Evolutionary conservation across 352 stramenopile species (phyloP).

Genomic region (Globisporangium emineosum): DNA sequence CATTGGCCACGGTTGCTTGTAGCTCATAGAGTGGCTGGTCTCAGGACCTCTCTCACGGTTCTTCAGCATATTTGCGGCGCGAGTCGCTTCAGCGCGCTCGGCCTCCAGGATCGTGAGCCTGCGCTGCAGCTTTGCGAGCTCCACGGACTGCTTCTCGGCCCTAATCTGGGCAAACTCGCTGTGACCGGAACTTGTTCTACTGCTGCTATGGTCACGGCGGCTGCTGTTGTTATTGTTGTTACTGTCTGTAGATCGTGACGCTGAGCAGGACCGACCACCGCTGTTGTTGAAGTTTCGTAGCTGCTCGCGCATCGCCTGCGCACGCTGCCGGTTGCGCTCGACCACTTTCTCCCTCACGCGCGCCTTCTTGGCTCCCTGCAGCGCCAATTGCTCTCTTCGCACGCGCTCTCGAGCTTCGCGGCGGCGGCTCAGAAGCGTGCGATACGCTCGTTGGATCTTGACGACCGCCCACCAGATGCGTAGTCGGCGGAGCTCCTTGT

Average conservation of each 20-base stretch:
- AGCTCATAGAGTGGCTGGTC: not conserved
- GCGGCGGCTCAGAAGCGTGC: conserved; percentile 13
- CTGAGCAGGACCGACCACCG: not conserved
- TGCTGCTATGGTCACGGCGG: not conserved
- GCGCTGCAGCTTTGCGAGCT: conserved; percentile 13
- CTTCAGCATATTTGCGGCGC: not conserved
- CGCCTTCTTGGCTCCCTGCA: conserved; percentile 28
- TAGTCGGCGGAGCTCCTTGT: conserved; percentile 21
- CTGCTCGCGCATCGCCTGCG: conserved; percentile 33
- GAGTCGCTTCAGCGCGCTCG: not conserved
- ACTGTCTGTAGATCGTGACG: not conserved
- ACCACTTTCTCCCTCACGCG: conserved; percentile 34
- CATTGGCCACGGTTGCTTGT: not conserved
- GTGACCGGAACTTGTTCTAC: not conserved
- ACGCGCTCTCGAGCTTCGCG: conserved; percentile 17
- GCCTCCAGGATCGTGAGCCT: conserved; percentile 10
- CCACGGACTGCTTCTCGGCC: conserved; percentile 5
- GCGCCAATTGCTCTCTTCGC: conserved; percentile 23
- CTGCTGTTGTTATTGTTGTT: conserved; percentile 6
- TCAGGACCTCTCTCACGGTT: not conserved
- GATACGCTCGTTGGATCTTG: conserved; percentile 34
- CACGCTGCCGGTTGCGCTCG: conserved; percentile 37
- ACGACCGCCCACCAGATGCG: conserved; percentile 27
- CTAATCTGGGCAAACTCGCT: not conserved
- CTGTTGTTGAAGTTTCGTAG: not conserved